phyloP scores from a whole-genome alignment of 2,329 filamentous ascomycete species.

The Cladophialophora chaetospira region DNA sequence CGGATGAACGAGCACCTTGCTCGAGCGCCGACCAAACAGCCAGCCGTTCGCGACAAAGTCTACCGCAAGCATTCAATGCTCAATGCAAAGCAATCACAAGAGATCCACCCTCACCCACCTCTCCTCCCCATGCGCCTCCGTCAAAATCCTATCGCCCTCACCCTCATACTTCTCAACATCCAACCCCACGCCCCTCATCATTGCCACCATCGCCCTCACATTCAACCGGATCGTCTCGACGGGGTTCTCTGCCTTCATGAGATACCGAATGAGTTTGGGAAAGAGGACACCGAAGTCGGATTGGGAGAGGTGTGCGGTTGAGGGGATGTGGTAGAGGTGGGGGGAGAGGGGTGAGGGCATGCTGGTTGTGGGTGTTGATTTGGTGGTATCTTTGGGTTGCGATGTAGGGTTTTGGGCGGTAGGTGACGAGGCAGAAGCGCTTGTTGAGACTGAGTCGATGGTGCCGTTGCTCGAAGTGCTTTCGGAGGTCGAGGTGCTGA shows the following conservation, averaged over 20 bases:
- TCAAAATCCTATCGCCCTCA: conserved; percentile 7
- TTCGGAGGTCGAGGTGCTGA: conserved; percentile 9
- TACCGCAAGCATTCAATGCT: neutral
- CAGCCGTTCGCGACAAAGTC: neutral
- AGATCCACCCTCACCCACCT: conserved; percentile 19
- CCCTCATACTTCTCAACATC: conserved; percentile 14
- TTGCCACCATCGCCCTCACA: conserved; percentile 36
- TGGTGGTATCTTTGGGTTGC: too few species aligned
- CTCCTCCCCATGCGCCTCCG: conserved; percentile 17
- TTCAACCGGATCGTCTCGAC: conserved; percentile 38
- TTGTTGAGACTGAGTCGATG: neutral
- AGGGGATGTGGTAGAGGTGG: conserved; percentile 71
- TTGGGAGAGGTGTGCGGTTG: conserved; percentile 79
- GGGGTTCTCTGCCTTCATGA: conserved; percentile 50
- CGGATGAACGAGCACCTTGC: too few species aligned
- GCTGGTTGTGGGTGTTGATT: conserved; percentile 28
- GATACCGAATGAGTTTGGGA: conserved; percentile 61
- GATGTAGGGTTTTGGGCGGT: neutral
- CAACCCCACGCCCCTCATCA: conserved; percentile 29
- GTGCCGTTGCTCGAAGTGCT: conserved; percentile 8
- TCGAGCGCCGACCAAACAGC: too few species aligned
- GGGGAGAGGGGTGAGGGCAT: conserved; percentile 44
- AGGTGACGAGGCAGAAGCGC: conserved; percentile 7
- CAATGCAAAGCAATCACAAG: neutral
- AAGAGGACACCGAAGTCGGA: conserved; percentile 83